Percentiles rank a stretch among this genome's conserved stretches.
Evolutionary conservation across 441 rosid species (phyloP).

Genomic region (Gossypium trilobum): DNA sequence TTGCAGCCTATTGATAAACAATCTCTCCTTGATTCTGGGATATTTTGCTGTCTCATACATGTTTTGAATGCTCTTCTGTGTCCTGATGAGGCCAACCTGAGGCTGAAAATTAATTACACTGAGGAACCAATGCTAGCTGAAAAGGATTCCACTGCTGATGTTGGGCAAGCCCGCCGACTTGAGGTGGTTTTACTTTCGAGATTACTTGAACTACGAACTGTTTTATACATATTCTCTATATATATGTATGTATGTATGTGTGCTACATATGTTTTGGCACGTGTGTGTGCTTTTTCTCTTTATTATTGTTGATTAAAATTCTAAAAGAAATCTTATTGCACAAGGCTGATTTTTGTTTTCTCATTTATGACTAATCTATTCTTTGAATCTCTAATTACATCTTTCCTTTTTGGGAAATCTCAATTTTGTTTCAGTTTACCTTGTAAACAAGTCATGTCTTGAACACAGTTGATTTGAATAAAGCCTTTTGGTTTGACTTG

Average conservation of each 20-base stretch:
- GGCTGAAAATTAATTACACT: slow-evolving; percentile 24
- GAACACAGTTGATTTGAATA: not conserved
- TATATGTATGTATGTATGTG: not conserved
- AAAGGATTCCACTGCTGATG: slow-evolving; percentile 33
- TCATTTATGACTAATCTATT: not conserved
- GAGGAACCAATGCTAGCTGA: slow-evolving; percentile 34
- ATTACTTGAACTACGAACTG: not conserved
- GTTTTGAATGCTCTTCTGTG: slow-evolving; percentile 64
- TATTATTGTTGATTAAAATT: not conserved
- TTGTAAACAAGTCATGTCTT: not conserved
- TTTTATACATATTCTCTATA: not conserved
- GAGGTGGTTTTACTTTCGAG: slow-evolving; percentile 47
- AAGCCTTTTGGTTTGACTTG: slow-evolving; percentile 8
- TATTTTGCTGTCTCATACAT: slow-evolving; percentile 88
- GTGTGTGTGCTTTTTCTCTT: not conserved
- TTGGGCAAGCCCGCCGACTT: slow-evolving; percentile 49
- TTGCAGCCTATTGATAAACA: slow-evolving; percentile 93
- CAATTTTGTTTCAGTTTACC: not conserved
- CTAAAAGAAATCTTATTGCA: slow-evolving; percentile 1
- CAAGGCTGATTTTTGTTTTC: not conserved
- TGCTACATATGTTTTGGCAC: not conserved
- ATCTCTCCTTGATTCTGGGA: slow-evolving; percentile 95
- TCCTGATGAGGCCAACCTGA: slow-evolving; percentile 38
- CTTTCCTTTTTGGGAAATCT: not conserved
- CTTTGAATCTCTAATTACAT: not conserved